Evolutionary conservation across 495 filamentous ascomycete species (phyloP).

Genomic region (Xylaria sp.): DNA sequence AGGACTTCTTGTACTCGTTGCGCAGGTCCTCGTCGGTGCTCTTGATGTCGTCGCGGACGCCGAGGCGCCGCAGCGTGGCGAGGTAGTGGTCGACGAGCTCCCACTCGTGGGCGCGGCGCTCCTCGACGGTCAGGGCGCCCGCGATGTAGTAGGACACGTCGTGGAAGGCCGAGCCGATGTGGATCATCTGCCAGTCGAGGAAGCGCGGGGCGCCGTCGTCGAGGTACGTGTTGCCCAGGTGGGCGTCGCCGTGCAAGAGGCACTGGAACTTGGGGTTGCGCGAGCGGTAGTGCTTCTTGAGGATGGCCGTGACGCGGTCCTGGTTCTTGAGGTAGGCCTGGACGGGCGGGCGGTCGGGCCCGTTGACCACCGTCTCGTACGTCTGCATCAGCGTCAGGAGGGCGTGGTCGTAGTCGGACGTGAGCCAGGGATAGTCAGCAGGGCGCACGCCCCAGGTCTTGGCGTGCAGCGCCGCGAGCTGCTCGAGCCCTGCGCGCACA

Average conservation of each 20-base stretch:
- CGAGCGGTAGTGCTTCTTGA: constrained; percentile 39
- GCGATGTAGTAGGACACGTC: constrained; percentile 46
- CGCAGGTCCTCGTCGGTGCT: constrained; percentile 39
- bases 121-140: constrained; percentile 41
- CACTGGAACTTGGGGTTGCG: constrained; percentile 40
- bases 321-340: constrained; percentile 37
- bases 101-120: constrained; percentile 43
- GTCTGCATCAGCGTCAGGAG: constrained; percentile 34
- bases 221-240: constrained; percentile 42
- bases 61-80: constrained; percentile 32
- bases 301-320: constrained; percentile 37
- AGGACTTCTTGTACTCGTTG: constrained; percentile 44
- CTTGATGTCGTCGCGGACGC: constrained; percentile 30
- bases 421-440: constrained; percentile 40
- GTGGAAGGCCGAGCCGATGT: constrained; percentile 44
- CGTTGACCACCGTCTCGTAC: constrained; percentile 36
- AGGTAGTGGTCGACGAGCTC: constrained; percentile 44
- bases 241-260: constrained; percentile 43
- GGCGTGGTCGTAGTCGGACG: constrained; percentile 33
- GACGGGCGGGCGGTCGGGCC: constrained; percentile 36
- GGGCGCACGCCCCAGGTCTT: constrained; percentile 43
- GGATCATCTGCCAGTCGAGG: constrained; percentile 47
- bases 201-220: constrained; percentile 41
- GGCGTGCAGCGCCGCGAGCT: constrained; percentile 46
- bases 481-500: constrained; percentile 40